These are phyloP conservation scores for Hortiboletus flavorubellus DNA, from an alignment of 768 basidiomycete species.

Conservation along the genomic window DNA sequence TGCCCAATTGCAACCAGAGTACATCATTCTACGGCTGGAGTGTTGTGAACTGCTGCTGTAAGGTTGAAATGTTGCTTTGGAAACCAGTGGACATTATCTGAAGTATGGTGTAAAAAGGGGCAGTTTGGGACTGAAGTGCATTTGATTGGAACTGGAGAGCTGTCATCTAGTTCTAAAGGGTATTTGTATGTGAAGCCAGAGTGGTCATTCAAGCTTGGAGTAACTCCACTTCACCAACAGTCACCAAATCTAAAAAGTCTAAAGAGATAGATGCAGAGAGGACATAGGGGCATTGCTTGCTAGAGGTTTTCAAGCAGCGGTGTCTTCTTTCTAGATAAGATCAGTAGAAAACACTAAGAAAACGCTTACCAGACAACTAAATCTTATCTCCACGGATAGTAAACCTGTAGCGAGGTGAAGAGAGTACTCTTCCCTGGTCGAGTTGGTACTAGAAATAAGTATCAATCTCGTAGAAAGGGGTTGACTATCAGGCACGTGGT, in stretches of 20 bases:
- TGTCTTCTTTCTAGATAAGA: too few species aligned
- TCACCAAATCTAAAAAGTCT: conserved; percentile 25
- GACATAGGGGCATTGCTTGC: conserved; percentile 27
- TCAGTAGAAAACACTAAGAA: too few species aligned
- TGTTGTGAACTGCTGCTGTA: conserved; percentile 29
- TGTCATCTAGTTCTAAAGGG: conserved; percentile 29
- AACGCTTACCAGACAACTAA: too few species aligned
- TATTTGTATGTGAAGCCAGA: conserved; percentile 29
- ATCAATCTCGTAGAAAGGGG: too few species aligned
- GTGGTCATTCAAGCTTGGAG: conserved; percentile 28
- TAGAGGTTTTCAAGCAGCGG: conserved; percentile 33
- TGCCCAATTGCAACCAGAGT: conserved; percentile 28
- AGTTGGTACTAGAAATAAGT: too few species aligned
- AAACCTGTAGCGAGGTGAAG: too few species aligned
- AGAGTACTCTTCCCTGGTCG: too few species aligned
- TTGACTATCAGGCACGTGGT: too few species aligned
- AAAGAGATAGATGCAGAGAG: conserved; percentile 25
- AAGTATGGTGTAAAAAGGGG: conserved; percentile 32
- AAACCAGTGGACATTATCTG: conserved; percentile 30
- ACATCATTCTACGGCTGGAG: conserved; percentile 30
- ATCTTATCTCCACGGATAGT: too few species aligned
- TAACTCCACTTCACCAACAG: conserved; percentile 25
- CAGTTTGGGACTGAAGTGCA: conserved; percentile 29
- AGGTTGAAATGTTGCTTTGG: conserved; percentile 23
- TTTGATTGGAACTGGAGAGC: conserved; percentile 27